These are phyloP conservation scores for Copromyces sp. DNA, from an alignment of 495 filamentous ascomycete species.

Conservation along the genomic window DNA sequence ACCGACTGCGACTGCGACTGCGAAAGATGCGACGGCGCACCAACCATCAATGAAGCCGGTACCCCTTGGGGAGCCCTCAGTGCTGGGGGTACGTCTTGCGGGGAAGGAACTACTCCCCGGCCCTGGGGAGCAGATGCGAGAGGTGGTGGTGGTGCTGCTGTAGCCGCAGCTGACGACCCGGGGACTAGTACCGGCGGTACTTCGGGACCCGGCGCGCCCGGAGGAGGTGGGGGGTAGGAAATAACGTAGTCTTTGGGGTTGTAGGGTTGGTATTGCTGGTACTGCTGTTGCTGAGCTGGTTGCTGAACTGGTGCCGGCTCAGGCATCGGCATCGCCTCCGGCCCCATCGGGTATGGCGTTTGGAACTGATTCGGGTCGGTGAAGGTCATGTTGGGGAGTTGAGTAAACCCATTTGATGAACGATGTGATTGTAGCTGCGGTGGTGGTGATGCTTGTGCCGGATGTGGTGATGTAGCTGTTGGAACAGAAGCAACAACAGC, in stretches of 20 bases:
- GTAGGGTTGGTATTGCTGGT: slow-evolving; percentile 7
- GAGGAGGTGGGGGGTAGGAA: slow-evolving; percentile 26
- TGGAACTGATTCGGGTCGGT: slow-evolving; percentile 22
- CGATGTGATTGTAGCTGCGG: not conserved
- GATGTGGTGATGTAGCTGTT: not conserved
- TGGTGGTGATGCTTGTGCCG: not conserved
- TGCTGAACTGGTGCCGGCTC: not conserved
- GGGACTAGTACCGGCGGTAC: slow-evolving; percentile 5
- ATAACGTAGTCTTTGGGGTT: slow-evolving; percentile 26
- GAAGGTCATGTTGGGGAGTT: slow-evolving; percentile 28
- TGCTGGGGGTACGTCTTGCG: slow-evolving; percentile 15
- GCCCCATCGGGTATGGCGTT: not conserved
- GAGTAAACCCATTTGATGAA: slow-evolving; percentile 24
- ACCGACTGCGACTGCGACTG: not conserved
- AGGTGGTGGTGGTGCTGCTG: not conserved
- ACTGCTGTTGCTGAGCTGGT: not conserved
- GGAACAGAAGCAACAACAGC: not conserved
- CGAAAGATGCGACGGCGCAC: not conserved
- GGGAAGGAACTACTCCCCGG: slow-evolving; percentile 3
- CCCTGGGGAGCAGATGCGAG: not conserved
- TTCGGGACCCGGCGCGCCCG: slow-evolving; percentile 18
- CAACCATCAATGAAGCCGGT: slow-evolving; percentile 10
- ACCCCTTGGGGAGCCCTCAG: slow-evolving; percentile 15
- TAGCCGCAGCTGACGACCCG: not conserved
- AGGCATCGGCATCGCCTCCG: not conserved